These are phyloP conservation scores for Xylaria palmicola DNA, from an alignment of 495 filamentous ascomycete genomes.

Conservation along the genomic window DNA sequence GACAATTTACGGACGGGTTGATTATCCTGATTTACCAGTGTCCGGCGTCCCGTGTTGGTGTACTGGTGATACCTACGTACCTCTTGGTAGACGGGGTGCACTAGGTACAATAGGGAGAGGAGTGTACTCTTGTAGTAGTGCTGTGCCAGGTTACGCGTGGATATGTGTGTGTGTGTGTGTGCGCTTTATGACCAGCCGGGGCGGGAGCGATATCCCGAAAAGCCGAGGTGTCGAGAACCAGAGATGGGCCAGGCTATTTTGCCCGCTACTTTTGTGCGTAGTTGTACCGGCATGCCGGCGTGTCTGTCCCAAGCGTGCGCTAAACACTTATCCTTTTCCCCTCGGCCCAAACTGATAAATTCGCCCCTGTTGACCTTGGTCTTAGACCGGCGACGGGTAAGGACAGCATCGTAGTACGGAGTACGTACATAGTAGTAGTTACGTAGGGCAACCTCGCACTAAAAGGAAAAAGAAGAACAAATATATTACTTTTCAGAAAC, in stretches of 20 bases:
- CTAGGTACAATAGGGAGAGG: too few species aligned
- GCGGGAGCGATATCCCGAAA: constrained; percentile 9
- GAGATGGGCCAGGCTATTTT: background rate
- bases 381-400: background rate
- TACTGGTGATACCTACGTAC: background rate
- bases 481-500: constrained; percentile 3
- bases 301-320: too few species aligned
- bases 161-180: background rate
- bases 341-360: background rate
- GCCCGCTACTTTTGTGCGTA: background rate
- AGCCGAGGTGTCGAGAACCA: constrained; percentile 6
- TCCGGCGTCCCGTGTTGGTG: background rate
- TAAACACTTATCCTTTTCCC: background rate
- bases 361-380: background rate
- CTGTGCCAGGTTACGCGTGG: constrained; percentile 3
- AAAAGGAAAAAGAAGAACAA: constrained; percentile 1
- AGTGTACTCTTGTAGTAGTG: too few species aligned
- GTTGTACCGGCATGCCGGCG: background rate
- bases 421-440: too few species aligned
- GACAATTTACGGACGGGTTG: constrained; percentile 7
- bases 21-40: constrained; percentile 4
- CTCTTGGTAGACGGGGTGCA: too few species aligned
- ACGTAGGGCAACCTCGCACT: background rate
- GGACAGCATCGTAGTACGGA: too few species aligned
- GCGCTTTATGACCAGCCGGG: constrained; percentile 3